Evolutionary conservation across 2,329 filamentous ascomycete genomes (phyloP), one percentile per base, ranked within the genome.

Genomic region (Aspergillus sp.): DNA sequence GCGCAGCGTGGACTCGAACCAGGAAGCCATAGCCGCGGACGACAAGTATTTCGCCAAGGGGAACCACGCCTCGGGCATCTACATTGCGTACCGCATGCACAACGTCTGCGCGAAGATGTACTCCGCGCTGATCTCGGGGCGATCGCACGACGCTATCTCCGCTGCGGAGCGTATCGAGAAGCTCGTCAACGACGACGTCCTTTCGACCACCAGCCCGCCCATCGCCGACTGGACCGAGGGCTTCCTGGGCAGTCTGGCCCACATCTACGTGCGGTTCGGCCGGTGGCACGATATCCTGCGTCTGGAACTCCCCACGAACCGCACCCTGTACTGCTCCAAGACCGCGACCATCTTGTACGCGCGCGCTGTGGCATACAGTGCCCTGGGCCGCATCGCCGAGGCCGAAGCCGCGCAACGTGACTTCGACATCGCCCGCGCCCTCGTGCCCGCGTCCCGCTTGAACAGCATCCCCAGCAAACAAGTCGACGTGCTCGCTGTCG

Each of bases 161-260:
- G 50, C 54, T 10, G 54, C 51, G 4, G 43, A 52, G 41, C 50
- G 50, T 7, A 40, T 56, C 3, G 48, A 53, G 28, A 5, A 50
- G 5, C 29, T 56, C 0, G 64, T 88, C 7, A 75, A 83, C 0
- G 78, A 82, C 42, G 73, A 74, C 0, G 64, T 88, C 2, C 71
- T 88, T 0, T 75, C 78, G 1, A 70, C 85, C 8, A 58, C 80
- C 51, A 81, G 78, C 0, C 84, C 85, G 0, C 83, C 83, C 0
- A 87, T 88, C 83, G 85, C 85, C 1, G 83, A 88, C 62, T 88
- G 82, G 80, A 68, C 88, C 1, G 85, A 89, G 63, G 77, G 76
- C 3, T 87, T 87, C 52, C 62, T 84, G 1, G 75, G 77, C 2
- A 79, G 85, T 60, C 75, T 80, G 2, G 69, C 82, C 1, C 85